Conservation (phyloP, 441 rosid genomes). For the Pelargonium citronellum region DNA sequence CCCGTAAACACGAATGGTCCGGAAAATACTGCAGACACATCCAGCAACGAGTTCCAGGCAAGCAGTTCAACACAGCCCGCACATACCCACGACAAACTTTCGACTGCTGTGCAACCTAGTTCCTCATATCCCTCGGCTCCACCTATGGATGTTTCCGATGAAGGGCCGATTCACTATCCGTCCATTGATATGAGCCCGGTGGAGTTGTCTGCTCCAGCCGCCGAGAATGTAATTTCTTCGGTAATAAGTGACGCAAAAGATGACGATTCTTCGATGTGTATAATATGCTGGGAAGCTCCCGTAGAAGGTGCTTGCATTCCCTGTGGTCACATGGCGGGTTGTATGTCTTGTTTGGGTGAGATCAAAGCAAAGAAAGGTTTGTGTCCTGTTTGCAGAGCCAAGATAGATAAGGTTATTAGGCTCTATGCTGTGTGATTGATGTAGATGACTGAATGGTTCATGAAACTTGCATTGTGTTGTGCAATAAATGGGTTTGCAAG, state of each 20-base stretch:
- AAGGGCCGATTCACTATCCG: slow-evolving; percentile 38
- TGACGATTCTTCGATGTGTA: slow-evolving; percentile 36
- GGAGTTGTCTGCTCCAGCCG: slow-evolving; percentile 20
- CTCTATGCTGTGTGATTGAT: slow-evolving; percentile 46
- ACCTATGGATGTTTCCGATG: slow-evolving; percentile 27
- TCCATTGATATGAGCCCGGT: slow-evolving; percentile 31
- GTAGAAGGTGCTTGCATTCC: slow-evolving; percentile 57
- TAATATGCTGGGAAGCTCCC: slow-evolving; percentile 61
- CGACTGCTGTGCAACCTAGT: slow-evolving; percentile 5
- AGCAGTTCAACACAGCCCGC: slow-evolving; percentile 23
- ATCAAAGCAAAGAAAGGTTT: slow-evolving; percentile 42
- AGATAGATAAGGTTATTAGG: slow-evolving; percentile 38
- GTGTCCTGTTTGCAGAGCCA: slow-evolving; percentile 52
- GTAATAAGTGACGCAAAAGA: slow-evolving; percentile 24
- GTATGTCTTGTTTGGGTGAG: slow-evolving; percentile 51
- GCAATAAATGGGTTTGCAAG: too few relatives aligned
- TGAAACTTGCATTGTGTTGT: background rate
- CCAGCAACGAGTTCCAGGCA: slow-evolving; percentile 22
- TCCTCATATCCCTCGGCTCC: slow-evolving; percentile 54
- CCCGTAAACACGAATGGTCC: slow-evolving; percentile 27
- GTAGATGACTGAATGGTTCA: background rate
- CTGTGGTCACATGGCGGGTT: slow-evolving; percentile 72
- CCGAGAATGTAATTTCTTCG: slow-evolving; percentile 18
- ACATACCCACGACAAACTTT: slow-evolving; percentile 16
- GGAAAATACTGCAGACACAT: slow-evolving; percentile 23